Evolutionary conservation across 1,284 basidiomycete genomes (phyloP).

Genomic region (Apiotrichum porosum): DNA sequence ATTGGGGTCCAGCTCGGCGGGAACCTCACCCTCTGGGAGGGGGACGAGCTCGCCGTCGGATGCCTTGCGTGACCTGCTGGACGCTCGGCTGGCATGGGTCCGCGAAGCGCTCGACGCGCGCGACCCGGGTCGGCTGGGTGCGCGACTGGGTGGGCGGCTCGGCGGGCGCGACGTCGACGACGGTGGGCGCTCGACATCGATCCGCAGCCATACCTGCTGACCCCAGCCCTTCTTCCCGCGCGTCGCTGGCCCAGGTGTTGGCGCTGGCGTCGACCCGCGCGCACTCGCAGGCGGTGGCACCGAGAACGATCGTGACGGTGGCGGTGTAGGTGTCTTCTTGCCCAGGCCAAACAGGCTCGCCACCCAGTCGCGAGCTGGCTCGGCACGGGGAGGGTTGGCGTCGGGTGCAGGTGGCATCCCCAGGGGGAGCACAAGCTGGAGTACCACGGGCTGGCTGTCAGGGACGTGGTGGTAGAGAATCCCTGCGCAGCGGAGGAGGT

Average conservation of each 20-base stretch:
- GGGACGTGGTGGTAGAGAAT: slow-evolving; percentile 53
- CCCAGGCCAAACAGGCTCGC: slow-evolving; percentile 15
- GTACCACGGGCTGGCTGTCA: slow-evolving; percentile 12
- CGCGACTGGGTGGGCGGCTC: background rate
- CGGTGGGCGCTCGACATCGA: slow-evolving; percentile 12
- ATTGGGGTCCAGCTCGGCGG: too few relatives aligned
- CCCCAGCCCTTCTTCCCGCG: slow-evolving; percentile 15
- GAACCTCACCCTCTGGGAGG: background rate
- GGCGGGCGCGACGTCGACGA: background rate
- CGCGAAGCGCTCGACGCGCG: slow-evolving; percentile 1
- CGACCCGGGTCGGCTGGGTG: background rate
- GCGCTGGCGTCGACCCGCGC: slow-evolving; percentile 6
- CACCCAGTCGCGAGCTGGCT: slow-evolving; percentile 9
- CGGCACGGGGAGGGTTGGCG: background rate
- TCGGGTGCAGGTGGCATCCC: background rate
- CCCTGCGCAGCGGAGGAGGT: slow-evolving; percentile 53
- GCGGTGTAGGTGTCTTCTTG: background rate
- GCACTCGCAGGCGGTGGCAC: slow-evolving; percentile 16
- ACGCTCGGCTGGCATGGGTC: background rate
- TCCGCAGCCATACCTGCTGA: slow-evolving; percentile 17
- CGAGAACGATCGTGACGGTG: slow-evolving; percentile 20
- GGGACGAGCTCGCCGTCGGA: background rate
- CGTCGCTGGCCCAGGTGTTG: background rate
- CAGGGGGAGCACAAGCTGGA: slow-evolving; percentile 36
- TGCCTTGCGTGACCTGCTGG: background rate